These are phyloP conservation scores for Ogataea nitratoaversa DNA, from an alignment of 805 yeast genomes.

Conservation along the genomic window DNA sequence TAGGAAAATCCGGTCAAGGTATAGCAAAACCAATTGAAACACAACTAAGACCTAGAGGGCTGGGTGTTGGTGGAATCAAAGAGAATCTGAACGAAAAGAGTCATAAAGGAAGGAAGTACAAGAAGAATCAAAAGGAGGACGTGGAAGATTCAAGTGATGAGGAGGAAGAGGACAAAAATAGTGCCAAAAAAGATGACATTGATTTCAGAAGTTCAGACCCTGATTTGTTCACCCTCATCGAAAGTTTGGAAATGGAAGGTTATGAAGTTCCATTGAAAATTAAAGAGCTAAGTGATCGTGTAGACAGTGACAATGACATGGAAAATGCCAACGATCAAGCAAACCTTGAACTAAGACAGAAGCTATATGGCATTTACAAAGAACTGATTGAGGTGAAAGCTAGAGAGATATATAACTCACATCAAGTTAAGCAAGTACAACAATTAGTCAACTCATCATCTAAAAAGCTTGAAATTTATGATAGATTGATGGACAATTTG, in stretches of 20 bases:
- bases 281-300: slow-evolving; percentile 32
- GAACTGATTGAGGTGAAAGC: slow-evolving; percentile 6
- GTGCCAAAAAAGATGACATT: background rate
- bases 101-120: background rate
- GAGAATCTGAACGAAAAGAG: slow-evolving; percentile 30
- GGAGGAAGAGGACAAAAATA: slow-evolving; percentile 8
- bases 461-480: slow-evolving; percentile 5
- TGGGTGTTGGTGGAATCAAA: slow-evolving; percentile 68
- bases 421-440: slow-evolving; percentile 12
- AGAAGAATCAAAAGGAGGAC: slow-evolving; percentile 13
- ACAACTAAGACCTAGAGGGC: slow-evolving; percentile 56
- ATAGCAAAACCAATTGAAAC: slow-evolving; percentile 78
- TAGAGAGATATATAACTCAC: slow-evolving; percentile 10
- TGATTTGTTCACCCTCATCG: slow-evolving; percentile 35
- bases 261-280: slow-evolving; percentile 33
- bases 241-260: slow-evolving; percentile 32
- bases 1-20: slow-evolving; percentile 74
- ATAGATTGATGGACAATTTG: background rate
- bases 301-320: background rate
- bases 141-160: slow-evolving; percentile 23
- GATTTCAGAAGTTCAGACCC: slow-evolving; percentile 19
- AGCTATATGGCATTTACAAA: slow-evolving; percentile 13
- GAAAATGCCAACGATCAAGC: background rate
- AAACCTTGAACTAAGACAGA: slow-evolving; percentile 16
- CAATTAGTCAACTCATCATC: slow-evolving; percentile 2